These are phyloP conservation scores for Xylaria curta DNA, from an alignment of 495 filamentous ascomycete species.

Conservation along the genomic window DNA sequence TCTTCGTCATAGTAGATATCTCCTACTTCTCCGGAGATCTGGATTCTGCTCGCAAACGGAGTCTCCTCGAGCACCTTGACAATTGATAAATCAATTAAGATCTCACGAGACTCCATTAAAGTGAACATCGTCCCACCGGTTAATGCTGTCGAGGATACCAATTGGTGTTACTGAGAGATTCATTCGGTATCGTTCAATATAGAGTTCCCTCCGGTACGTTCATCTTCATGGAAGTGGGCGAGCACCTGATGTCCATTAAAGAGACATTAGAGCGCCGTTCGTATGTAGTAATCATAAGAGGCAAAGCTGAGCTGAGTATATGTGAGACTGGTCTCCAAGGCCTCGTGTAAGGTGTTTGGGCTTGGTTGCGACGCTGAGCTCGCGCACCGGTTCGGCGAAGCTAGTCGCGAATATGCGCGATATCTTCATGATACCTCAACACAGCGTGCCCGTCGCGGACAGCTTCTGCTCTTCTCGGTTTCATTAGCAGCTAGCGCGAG, in stretches of 20 bases:
- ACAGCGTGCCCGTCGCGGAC: constrained; percentile 20
- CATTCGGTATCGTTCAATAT: constrained; percentile 69
- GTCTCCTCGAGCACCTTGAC: constrained; percentile 64
- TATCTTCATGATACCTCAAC: constrained; percentile 20
- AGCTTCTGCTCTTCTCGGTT: constrained; percentile 29
- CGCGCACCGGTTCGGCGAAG: constrained; percentile 45
- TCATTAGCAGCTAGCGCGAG: constrained; percentile 39
- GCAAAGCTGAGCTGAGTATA: no score
- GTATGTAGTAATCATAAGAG: no score
- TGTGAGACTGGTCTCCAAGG: constrained; percentile 9
- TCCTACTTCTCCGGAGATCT: constrained; percentile 56
- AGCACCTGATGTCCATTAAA: constrained; percentile 63
- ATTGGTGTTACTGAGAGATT: constrained; percentile 33
- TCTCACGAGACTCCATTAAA: constrained; percentile 2
- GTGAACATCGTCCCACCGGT: constrained; percentile 42
- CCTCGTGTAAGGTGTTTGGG: constrained; percentile 55
- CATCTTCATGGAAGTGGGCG: constrained; percentile 65
- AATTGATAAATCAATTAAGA: no score
- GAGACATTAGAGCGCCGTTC: no score
- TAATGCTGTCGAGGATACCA: constrained; percentile 29
- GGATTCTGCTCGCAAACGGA: constrained; percentile 67
- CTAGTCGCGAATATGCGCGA: constrained; percentile 55
- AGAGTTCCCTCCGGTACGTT: constrained; percentile 67
- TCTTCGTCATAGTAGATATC: constrained; percentile 25
- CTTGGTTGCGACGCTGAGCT: constrained; percentile 48